phyloP scores from a whole-genome alignment of 2,329 filamentous ascomycete species.

The Fulvia fulva region DNA sequence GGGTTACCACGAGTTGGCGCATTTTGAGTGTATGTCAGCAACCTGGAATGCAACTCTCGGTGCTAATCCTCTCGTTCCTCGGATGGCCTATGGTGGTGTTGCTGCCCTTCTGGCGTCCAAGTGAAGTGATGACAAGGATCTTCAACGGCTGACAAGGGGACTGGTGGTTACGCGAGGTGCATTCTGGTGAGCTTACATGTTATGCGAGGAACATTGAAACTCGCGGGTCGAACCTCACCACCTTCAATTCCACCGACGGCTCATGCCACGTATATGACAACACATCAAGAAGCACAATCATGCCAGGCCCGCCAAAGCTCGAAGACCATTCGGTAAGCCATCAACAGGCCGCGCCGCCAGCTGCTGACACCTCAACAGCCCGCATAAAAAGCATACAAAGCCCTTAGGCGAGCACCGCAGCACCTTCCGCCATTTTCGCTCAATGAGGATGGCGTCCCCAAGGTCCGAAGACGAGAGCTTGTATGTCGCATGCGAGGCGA shows the following conservation, averaged over 20 bases:
- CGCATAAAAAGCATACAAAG: neutral
- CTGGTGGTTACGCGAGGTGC: no score
- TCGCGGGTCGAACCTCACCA: neutral
- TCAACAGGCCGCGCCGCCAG: no score
- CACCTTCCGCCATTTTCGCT: constrained; percentile 1
- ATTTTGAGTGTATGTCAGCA: no score
- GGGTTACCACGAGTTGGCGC: no score
- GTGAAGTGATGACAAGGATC: neutral
- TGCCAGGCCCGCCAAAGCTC: neutral
- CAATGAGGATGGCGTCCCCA: neutral
- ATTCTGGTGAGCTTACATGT: no score
- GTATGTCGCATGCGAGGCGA: constrained; percentile 1
- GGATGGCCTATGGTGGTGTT: no score
- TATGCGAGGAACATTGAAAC: neutral
- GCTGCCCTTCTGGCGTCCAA: no score
- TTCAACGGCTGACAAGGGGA: neutral
- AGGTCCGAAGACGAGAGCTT: constrained; percentile 2
- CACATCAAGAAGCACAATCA: neutral
- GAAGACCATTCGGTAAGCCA: constrained; percentile 2
- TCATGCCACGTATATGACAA: neutral
- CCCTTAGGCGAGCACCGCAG: neutral
- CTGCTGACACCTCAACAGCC: neutral
- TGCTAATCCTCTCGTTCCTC: no score
- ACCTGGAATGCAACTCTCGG: no score
- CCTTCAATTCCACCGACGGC: no score